Evolutionary conservation across 129 eudicot genomes (phyloP), one percentile per base, ranked within the genome.

Genomic region (Centrapalus pauciflorus): DNA sequence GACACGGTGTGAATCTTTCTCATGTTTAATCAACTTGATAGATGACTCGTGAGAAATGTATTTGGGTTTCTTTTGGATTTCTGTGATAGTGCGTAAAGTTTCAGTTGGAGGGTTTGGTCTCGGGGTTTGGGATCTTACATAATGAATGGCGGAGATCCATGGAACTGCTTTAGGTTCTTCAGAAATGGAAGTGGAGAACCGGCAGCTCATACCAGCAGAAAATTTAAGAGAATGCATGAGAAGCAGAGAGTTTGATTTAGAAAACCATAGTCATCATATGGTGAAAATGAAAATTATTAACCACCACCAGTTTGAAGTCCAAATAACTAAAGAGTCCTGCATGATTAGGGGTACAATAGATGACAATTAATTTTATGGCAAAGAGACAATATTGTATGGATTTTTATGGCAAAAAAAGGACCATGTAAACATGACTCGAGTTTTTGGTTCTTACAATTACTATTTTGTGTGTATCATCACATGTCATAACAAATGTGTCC

Each of bases 1-100:
- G 62, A 72, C 21, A 5, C 63, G 70, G 16, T 77, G 77, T 61
- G 98, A 91, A 46, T 84, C 85, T 57, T 78, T 85, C 76, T 88
- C 95, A 20, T 66, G 80, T 75, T 75, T 81, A 50, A 92, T 88
- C 83, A 83, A 21, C 55, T 70, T 71, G 78, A 88, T 66, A 3
- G 85, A 89, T 0, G 55, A 52, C 14, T 88, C 91, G 48, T 92
- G 96, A 29, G 91, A 71, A 25, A 92, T 83, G 62, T 50, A 92
- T 49, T 80, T 88, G 71, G 81, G 33, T 58, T 79, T 87, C 70
- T 71, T 85, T 19, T 79, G 75, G 10, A 29, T 24, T 67, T 74
- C 79, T 25, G 57, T 28, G 17, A 78, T 72, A 1, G 79, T 86
- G 3, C 83, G 66, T 27, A 5, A 19, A 14, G 73, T 32, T 72